Percentiles rank a stretch among this genome's conserved stretches.
Conservation (phyloP, 1,139 yeast genomes). For the Suhomyces kunorum region DNA sequence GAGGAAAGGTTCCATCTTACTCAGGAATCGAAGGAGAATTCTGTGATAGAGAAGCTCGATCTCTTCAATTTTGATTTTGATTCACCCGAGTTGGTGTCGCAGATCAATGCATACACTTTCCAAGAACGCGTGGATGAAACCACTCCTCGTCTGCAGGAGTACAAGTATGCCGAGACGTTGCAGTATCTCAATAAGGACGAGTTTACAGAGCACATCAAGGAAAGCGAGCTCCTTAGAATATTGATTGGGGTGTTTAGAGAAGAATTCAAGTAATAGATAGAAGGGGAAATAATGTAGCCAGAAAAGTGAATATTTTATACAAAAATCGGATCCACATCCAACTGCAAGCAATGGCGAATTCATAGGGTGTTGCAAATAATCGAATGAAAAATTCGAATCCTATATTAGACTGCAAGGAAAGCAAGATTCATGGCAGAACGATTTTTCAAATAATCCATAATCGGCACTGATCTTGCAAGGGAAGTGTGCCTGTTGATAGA, state of each 20-base stretch:
- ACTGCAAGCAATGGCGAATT: too few species aligned
- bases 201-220: conserved; percentile 11
- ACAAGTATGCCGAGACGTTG: conserved; percentile 20
- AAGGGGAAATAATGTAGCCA: too few species aligned
- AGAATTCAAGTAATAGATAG: conserved; percentile 6
- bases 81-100: conserved; percentile 29
- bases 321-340: too few species aligned
- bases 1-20: conserved; percentile 21
- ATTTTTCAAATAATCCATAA: too few species aligned
- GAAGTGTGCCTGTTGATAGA: too few species aligned
- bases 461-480: too few species aligned
- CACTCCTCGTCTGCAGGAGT: too few species aligned
- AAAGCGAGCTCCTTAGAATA: conserved; percentile 19
- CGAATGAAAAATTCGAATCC: too few species aligned
- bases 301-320: too few species aligned
- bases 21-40: conserved; percentile 22
- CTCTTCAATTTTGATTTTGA: conserved; percentile 33
- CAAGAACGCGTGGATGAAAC: conserved; percentile 3
- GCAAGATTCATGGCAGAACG: too few species aligned
- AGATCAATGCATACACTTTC: conserved; percentile 23
- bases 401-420: too few species aligned
- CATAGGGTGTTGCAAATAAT: too few species aligned
- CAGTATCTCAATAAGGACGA: conserved; percentile 12
- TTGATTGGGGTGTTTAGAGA: conserved; percentile 14
- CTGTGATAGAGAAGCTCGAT: conserved; percentile 18